These are phyloP conservation scores for Gynostemma pentaphyllum DNA, from an alignment of 306 rosid genomes.

Conservation along the genomic window DNA sequence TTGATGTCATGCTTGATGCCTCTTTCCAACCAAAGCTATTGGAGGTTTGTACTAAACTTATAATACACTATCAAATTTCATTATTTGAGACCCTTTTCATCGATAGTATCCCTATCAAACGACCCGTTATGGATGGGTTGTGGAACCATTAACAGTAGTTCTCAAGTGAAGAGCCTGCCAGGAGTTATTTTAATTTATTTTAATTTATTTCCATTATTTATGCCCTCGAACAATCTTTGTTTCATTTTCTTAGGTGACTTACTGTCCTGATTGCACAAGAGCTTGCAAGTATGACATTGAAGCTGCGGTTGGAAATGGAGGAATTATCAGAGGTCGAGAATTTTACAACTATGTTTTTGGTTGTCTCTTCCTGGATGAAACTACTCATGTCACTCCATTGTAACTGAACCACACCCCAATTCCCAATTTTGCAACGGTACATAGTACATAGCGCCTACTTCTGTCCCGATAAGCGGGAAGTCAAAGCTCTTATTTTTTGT, in stretches of 20 bases:
- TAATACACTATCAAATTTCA: background rate
- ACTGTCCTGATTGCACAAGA: constrained; percentile 91
- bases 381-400: constrained; percentile 51
- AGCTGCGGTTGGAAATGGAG: constrained; percentile 39
- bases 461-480: no score
- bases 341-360: constrained; percentile 67
- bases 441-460: no score
- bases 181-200: background rate
- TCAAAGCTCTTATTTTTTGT: background rate
- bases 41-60: constrained; percentile 45
- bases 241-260: constrained; percentile 56
- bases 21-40: constrained; percentile 67
- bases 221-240: background rate
- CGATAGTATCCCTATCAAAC: background rate
- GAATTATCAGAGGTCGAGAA: constrained; percentile 34
- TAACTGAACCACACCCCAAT: constrained; percentile 12
- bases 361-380: constrained; percentile 73
- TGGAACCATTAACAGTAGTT: background rate
- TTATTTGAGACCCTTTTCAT: background rate
- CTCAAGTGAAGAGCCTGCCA: background rate
- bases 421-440: background rate
- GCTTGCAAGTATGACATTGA: constrained; percentile 76
- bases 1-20: constrained; percentile 87
- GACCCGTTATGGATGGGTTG: background rate
- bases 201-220: background rate